Evolutionary conservation across 495 filamentous ascomycete genomes (phyloP), one percentile per base, ranked within the genome.

Genomic region (Paragyromitra xinjiangensis): DNA sequence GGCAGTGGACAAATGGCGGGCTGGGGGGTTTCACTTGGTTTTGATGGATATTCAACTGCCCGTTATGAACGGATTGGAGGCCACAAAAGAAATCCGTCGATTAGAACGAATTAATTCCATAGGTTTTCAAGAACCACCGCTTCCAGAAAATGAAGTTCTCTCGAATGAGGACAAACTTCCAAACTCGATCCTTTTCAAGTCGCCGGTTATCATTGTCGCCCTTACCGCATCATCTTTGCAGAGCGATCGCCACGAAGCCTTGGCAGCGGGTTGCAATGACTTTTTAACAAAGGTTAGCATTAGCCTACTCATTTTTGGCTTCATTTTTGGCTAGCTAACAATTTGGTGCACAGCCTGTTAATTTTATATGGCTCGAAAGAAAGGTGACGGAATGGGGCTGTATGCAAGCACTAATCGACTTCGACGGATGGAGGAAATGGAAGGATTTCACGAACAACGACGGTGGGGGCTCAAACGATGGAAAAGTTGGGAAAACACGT

Each of bases 381-480:
- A 99, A 99, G 83, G 94, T 98, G 51, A 97, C 95, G 83, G 95
- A 99, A 88, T 99, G 95, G 95, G 95, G 95, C 77, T 99, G 95
- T 85, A 98, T 99, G 92, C 95, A 98, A 86, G 96, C 96, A 22
- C 86, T 99, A 66, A 99, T 99, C 84, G 95, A 99, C 86, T 98
- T 94, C 80, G 95, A 98, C 81, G 95, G 95, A 66, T 99, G 95
- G 95, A 90, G 94, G 55, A 93, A 94, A 84, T 99, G 95, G 95
- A 97, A 97, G 80, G 91, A 93, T 75, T 94, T 90, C 81, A 86
- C 88, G 37, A 78, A 77, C 42, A 78, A 78, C 26, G 75, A 82
- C 34, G 51, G 66, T 56, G 66, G 74, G 34, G 53, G 79, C 81
- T 85, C 73, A 80, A 84, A 73, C 73, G 81, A 55, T 74, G 84